phyloP scores from a whole-genome alignment of 345 rosid species.

The Linum tenue region DNA sequence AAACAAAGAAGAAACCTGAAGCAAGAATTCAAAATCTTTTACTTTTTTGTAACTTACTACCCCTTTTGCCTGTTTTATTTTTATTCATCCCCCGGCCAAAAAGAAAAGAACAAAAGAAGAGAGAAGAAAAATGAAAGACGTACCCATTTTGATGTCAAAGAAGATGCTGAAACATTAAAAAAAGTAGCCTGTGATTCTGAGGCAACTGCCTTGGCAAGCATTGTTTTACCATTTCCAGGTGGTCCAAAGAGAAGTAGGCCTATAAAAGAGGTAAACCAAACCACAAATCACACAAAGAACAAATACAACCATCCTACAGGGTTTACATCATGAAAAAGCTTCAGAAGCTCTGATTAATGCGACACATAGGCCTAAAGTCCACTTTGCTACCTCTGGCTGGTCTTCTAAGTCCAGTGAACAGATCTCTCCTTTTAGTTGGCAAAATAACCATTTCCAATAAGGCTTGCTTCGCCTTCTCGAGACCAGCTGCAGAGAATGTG shows the following conservation, averaged over 20 bases:
- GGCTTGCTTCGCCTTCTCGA: constrained; percentile 92
- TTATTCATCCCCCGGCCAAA: background rate
- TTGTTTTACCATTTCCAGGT: constrained; percentile 97
- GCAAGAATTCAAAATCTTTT: background rate
- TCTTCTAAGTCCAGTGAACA: constrained; percentile 91
- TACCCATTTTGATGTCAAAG: constrained; percentile 95
- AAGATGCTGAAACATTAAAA: constrained; percentile 93
- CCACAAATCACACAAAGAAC: background rate
- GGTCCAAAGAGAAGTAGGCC: constrained; percentile 98
- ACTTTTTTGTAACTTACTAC: background rate
- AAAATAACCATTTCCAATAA: constrained; percentile 93
- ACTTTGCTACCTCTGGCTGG: constrained; percentile 76
- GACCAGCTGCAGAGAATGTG: constrained; percentile 59
- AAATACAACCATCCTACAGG: background rate
- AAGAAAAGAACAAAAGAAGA: background rate
- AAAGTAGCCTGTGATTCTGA: constrained; percentile 95
- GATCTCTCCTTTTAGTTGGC: constrained; percentile 85
- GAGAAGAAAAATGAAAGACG: constrained; percentile 12
- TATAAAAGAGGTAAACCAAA: constrained; percentile 16
- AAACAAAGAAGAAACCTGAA: constrained; percentile 1
- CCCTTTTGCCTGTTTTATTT: background rate
- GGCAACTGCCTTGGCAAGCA: constrained; percentile 98
- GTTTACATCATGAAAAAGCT: constrained; percentile 6
- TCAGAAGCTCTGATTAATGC: background rate
- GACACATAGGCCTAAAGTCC: constrained; percentile 4